Percentiles rank a stretch among this genome's conserved stretches.
phyloP scores from a whole-genome alignment of 345 rosid genomes.

The Streptanthus diversifolius region DNA sequence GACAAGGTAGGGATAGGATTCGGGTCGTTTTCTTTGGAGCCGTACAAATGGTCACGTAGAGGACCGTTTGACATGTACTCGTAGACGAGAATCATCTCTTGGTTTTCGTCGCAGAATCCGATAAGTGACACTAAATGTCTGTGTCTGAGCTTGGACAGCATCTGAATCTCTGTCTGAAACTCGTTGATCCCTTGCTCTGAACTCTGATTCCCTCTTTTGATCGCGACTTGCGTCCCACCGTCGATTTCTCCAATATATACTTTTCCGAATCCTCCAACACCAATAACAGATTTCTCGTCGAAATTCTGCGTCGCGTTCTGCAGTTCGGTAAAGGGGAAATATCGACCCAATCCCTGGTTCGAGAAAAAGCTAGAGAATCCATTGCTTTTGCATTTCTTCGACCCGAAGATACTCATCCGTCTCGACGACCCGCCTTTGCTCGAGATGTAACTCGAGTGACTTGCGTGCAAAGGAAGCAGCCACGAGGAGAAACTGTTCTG shows the following conservation, averaged over 20 bases:
- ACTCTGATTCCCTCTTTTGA: conserved; percentile 64
- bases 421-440: conserved; percentile 55
- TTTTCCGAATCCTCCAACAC: conserved; percentile 89
- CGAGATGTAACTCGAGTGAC: conserved; percentile 45
- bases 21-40: conserved; percentile 38
- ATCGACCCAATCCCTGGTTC: conserved; percentile 58
- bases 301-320: conserved; percentile 67
- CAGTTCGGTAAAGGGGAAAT: conserved; percentile 56
- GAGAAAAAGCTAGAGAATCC: conserved; percentile 52
- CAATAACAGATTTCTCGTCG: conserved; percentile 64
- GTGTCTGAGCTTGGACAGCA: conserved; percentile 80
- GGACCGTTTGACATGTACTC: conserved; percentile 89
- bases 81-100: conserved; percentile 89
- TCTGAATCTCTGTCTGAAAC: conserved; percentile 83
- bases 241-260: conserved; percentile 58
- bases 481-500: conserved; percentile 67
- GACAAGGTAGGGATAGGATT: conserved; percentile 47
- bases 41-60: conserved; percentile 73
- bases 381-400: conserved; percentile 49
- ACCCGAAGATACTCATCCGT: conserved; percentile 54
- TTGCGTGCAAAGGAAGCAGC: conserved; percentile 56
- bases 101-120: conserved; percentile 69
- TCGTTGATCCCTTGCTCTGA: conserved; percentile 82
- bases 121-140: conserved; percentile 78
- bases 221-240: conserved; percentile 65